phyloP scores from a whole-genome alignment of 73 alveolate genomes.

The Symbiodinium pilosum region DNA sequence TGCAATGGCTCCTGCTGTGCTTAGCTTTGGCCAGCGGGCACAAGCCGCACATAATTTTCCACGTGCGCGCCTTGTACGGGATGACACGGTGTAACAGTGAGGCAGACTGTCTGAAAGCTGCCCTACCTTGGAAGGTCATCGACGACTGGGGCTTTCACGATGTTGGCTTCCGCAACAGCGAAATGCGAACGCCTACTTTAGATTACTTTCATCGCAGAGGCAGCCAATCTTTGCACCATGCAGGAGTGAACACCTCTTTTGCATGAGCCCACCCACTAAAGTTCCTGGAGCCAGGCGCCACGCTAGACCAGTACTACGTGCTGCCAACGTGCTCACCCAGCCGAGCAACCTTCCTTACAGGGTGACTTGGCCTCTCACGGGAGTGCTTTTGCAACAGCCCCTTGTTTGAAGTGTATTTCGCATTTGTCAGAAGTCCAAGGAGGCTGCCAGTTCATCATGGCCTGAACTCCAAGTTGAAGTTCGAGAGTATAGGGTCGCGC shows the following conservation, averaged over 20 bases:
- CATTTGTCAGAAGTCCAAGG: too few relatives aligned
- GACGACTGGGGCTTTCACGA: conserved; percentile 86
- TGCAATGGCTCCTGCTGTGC: conserved; percentile 12
- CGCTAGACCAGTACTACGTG: conserved; percentile 82
- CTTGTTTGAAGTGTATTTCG: too few relatives aligned
- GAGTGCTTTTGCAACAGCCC: too few relatives aligned
- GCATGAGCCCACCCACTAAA: neutral
- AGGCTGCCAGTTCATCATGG: neutral
- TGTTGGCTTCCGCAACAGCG: conserved; percentile 46
- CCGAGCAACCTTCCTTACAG: conserved; percentile 76
- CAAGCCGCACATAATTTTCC: conserved; percentile 1
- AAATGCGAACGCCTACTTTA: conserved; percentile 62
- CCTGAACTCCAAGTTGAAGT: neutral
- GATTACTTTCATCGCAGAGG: conserved; percentile 32
- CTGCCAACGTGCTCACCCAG: conserved; percentile 67
- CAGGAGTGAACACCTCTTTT: neutral
- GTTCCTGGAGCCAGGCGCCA: neutral
- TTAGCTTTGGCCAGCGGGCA: neutral
- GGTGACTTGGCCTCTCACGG: too few relatives aligned
- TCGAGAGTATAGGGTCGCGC: neutral
- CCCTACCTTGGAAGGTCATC: conserved; percentile 10
- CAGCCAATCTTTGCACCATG: neutral
- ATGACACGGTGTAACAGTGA: neutral
- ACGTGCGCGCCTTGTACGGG: neutral
- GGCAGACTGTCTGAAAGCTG: neutral